Evolutionary conservation across 2,329 filamentous ascomycete genomes (phyloP), one percentile per base, ranked within the genome.

Genomic region (Aspergillus hortae): DNA sequence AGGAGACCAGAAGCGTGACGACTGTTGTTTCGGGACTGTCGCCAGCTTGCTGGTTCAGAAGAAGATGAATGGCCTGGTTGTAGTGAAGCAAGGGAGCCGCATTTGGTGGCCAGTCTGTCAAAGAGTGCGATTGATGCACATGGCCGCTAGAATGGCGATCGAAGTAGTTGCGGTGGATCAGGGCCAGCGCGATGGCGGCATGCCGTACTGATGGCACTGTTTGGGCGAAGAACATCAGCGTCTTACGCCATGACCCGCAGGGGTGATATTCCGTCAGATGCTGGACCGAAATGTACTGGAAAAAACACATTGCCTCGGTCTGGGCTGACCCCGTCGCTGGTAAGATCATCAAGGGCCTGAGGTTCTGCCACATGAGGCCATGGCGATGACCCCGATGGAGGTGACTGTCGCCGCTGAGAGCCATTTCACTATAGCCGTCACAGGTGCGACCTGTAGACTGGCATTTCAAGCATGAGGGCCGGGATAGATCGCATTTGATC

Each of bases 1-100:
- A 73, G 56, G 69, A 74, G 43, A 69, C 66, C 54, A 74, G 51
- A 43, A 74, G 65, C 4, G 68, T 70, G 48, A 70, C 52, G 35
- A 61, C 64, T 54, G 55, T 69, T 53, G n/a, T 58, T 56, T 65
- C 56, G 44, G 44, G 51, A 44, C 49, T 59, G 44, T 63, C 57
- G 38, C 49, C 44, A 44, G 11, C 52, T 48, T 61, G 12, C 44
- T 4, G 46, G 44, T 61, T 57, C 30, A 61, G 53, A 45, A 72
- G 59, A 50, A 70, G 61, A n/a, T 51, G 51, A 46, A 58, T 58
- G 27, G 56, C 56, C 23, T 47, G 47, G 25, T 56, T 58, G 49
- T 58, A 58, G 42, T 58, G 49, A 48, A 53, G 36, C 46, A 58
- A 53, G 25, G 54, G 49, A 41, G 47, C 36, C 30, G 63, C 54